A percentile compares a stretch with the other conserved stretches of the same genome.
These are phyloP conservation scores for Quercus berberidifolia DNA, from an alignment of 306 rosid species.

Conservation along the genomic window DNA sequence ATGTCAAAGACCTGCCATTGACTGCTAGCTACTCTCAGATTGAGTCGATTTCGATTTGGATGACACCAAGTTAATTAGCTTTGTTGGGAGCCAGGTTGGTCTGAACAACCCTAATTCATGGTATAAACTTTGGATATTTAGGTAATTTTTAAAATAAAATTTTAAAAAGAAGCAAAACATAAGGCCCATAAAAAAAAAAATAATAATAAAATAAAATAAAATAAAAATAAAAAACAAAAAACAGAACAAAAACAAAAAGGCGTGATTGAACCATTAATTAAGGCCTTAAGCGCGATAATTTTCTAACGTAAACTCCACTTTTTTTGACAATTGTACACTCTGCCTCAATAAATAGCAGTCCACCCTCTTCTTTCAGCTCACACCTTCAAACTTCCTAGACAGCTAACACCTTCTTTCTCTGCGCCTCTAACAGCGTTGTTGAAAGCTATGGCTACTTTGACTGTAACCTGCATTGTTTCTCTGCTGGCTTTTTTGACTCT, in stretches of 20 bases:
- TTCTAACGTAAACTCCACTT: neutral
- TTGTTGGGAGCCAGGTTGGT: no score
- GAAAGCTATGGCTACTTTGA: slow-evolving; percentile 30
- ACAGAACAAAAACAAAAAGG: neutral
- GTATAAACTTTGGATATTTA: no score
- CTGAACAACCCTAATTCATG: no score
- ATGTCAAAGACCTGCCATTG: fast-evolving
- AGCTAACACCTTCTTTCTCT: neutral
- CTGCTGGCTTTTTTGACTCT: slow-evolving; percentile 19
- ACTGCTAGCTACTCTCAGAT: no score
- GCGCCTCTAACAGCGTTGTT: neutral
- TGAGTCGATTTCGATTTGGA: no score
- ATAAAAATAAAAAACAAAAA: neutral
- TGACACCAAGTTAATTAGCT: fast-evolving
- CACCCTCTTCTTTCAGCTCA: slow-evolving; percentile 14
- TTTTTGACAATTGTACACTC: slow-evolving; percentile 7
- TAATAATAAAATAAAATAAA: no score
- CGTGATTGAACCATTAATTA: slow-evolving; percentile 27
- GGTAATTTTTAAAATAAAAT: no score
- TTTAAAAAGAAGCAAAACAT: no score
- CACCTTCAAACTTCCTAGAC: neutral
- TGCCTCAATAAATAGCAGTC: slow-evolving; percentile 50
- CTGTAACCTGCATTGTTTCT: slow-evolving; percentile 14
- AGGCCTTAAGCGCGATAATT: slow-evolving; percentile 34
- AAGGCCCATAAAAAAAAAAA: no score